Conservation (phyloP, 805 yeast genomes). For the Spathaspora girioi region DNA sequence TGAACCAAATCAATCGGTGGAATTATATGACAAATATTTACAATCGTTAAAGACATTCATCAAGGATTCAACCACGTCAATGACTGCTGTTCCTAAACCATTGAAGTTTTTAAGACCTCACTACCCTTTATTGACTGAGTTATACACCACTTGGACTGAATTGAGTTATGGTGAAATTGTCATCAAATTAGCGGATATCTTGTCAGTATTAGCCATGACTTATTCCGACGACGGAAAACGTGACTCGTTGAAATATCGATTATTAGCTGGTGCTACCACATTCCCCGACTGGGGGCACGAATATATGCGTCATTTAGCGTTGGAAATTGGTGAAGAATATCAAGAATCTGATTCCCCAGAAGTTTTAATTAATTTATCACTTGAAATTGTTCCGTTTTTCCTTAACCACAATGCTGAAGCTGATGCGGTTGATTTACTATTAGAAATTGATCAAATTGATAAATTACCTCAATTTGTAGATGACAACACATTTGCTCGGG, state of each 20-base stretch:
- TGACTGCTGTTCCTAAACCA: conserved; percentile 99
- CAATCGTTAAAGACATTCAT: conserved; percentile 70
- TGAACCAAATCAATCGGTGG: conserved; percentile 43
- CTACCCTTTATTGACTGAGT: conserved; percentile 61
- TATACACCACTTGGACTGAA: conserved; percentile 66
- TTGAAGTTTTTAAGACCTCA: conserved; percentile 90
- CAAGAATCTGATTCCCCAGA: conserved; percentile 44
- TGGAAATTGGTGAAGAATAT: conserved; percentile 89
- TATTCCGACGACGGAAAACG: conserved; percentile 77
- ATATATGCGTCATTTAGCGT: conserved; percentile 90
- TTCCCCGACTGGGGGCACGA: conserved; percentile 97
- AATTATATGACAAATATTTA: conserved; percentile 59
- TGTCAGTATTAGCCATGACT: conserved; percentile 94
- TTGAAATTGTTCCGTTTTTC: conserved; percentile 83
- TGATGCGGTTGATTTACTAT: conserved; percentile 90
- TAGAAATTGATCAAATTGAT: conserved; percentile 87
- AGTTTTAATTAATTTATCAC: conserved; percentile 57
- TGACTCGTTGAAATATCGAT: conserved; percentile 77
- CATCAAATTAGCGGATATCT: conserved; percentile 72
- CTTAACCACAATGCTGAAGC: conserved; percentile 96
- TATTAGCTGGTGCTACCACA: conserved; percentile 48
- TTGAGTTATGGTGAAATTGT: conserved; percentile 30
- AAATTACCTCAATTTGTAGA: conserved; percentile 82
- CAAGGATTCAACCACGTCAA: conserved; percentile 91
- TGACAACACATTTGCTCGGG: conserved; percentile 77